Evolutionary conservation across 352 stramenopile species (phyloP).

Genomic region (Pythium folliculosum): DNA sequence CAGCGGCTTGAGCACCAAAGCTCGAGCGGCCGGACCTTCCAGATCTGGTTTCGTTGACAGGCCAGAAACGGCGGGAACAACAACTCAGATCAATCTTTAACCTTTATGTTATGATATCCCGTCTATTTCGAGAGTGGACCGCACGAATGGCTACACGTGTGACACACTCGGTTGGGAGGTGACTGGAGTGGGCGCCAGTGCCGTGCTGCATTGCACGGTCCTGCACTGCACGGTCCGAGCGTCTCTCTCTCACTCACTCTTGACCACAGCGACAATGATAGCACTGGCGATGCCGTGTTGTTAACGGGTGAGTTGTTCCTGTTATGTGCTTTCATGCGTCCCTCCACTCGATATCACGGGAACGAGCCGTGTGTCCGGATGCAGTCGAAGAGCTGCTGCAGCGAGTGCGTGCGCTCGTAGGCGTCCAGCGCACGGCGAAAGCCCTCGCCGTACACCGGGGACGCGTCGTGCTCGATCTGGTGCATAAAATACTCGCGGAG

Average conservation of each 20-base stretch:
- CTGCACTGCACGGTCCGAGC: too few relatives aligned
- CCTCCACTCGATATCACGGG: slow-evolving; percentile 27
- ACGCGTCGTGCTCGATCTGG: slow-evolving; percentile 62
- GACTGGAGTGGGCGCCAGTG: too few relatives aligned
- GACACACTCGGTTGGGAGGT: slow-evolving; percentile 2
- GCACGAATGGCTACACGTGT: slow-evolving; percentile 20
- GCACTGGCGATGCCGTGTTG: not conserved
- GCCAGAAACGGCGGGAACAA: not conserved
- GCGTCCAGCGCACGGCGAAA: slow-evolving; percentile 62
- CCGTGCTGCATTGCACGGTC: too few relatives aligned
- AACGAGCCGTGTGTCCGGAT: slow-evolving; percentile 51
- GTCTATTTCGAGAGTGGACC: slow-evolving; percentile 7
- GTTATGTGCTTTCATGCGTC: not conserved
- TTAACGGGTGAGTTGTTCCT: not conserved
- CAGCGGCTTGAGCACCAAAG: not conserved
- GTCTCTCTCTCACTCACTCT: not conserved
- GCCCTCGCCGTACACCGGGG: slow-evolving; percentile 64
- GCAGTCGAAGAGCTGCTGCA: slow-evolving; percentile 66
- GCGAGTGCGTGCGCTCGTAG: slow-evolving; percentile 65
- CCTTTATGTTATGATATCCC: slow-evolving; percentile 22
- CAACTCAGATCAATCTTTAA: not conserved
- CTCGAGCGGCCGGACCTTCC: slow-evolving; percentile 1
- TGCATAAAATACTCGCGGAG: slow-evolving; percentile 70
- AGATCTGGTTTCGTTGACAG: slow-evolving; percentile 23
- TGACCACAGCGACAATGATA: too few relatives aligned